Conservation (phyloP, 2,329 filamentous ascomycete genomes). For the Aspergillus tanneri region DNA sequence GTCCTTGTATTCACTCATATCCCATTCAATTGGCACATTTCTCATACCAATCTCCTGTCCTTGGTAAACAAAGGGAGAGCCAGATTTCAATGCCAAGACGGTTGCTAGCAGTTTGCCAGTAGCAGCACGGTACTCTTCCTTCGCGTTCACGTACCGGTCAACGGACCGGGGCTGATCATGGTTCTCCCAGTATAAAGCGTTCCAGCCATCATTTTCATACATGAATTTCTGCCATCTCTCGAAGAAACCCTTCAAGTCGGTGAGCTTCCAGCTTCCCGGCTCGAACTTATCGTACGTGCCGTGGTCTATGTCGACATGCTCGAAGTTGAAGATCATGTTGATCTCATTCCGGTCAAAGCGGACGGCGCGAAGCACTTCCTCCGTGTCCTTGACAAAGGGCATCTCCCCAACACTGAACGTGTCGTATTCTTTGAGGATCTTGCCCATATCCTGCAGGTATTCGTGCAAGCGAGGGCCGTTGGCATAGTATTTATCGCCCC, state of each 20-base stretch:
- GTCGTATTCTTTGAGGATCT: conserved; percentile 56
- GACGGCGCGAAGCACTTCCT: conserved; percentile 56
- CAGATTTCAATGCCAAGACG: conserved; percentile 57
- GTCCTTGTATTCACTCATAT: conserved; percentile 67
- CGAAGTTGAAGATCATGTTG: conserved; percentile 73
- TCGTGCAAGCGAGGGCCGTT: conserved; percentile 61
- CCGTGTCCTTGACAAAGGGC: conserved; percentile 51
- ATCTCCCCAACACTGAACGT: conserved; percentile 63
- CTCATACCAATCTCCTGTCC: conserved; percentile 68
- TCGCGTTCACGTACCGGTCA: conserved; percentile 55
- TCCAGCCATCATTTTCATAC: conserved; percentile 62
- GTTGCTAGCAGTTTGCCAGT: conserved; percentile 62
- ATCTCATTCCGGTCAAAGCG: conserved; percentile 59
- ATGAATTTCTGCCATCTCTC: conserved; percentile 61
- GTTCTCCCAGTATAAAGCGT: conserved; percentile 65
- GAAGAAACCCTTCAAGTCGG: conserved; percentile 54
- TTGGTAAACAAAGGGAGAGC: conserved; percentile 68
- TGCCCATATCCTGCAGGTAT: conserved; percentile 55
- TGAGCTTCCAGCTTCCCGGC: conserved; percentile 48
- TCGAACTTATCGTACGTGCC: conserved; percentile 52
- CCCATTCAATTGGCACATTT: conserved; percentile 62
- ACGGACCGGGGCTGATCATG: conserved; percentile 65
- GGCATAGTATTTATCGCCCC: conserved; percentile 47
- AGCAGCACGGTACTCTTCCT: conserved; percentile 49
- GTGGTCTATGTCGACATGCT: conserved; percentile 62